A percentile compares a stretch with the other conserved stretches of the same genome.
phyloP scores from a whole-genome alignment of 1,284 basidiomycete species.

The Polyporus tsugae region DNA sequence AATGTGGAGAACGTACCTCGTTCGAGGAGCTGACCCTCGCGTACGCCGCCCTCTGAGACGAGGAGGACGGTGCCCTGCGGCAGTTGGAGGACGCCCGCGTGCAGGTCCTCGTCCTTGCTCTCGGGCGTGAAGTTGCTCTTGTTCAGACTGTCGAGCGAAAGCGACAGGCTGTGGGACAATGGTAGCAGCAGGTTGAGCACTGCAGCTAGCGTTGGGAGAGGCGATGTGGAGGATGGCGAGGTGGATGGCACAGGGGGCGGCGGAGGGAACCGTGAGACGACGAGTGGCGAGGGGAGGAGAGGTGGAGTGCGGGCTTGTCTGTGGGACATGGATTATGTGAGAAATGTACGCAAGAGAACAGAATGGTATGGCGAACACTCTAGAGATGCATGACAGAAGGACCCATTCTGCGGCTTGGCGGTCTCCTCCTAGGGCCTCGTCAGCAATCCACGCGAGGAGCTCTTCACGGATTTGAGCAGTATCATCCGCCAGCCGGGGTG shows the following conservation, averaged over 20 bases:
- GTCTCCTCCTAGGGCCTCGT: conserved; percentile 74
- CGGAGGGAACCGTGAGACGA: conserved; percentile 67
- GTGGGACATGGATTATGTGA: conserved; percentile 13
- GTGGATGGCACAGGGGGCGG: conserved; percentile 43
- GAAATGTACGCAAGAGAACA: neutral
- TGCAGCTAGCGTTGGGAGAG: conserved; percentile 53
- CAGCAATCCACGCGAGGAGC: conserved; percentile 75
- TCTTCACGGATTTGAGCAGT: conserved; percentile 50
- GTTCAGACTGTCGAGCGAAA: conserved; percentile 71
- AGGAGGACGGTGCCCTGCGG: conserved; percentile 69
- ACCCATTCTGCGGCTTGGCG: conserved; percentile 80
- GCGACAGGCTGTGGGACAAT: conserved; percentile 55
- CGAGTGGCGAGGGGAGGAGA: conserved; percentile 74
- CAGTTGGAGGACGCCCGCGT: conserved; percentile 80
- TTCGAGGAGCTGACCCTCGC: conserved; percentile 72
- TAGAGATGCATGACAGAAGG: conserved; percentile 68
- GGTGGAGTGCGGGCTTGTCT: conserved; percentile 77
- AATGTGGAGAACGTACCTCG: conserved; percentile 51
- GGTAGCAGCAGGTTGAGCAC: conserved; percentile 68
- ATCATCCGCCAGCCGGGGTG: conserved; percentile 4
- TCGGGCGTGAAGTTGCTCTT: conserved; percentile 66
- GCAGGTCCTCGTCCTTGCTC: conserved; percentile 77
- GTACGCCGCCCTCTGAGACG: conserved; percentile 72
- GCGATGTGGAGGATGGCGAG: conserved; percentile 11
- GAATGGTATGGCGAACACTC: conserved; percentile 60